Conservation (phyloP, 352 stramenopile species). For the Globisporangium canariense region DNA sequence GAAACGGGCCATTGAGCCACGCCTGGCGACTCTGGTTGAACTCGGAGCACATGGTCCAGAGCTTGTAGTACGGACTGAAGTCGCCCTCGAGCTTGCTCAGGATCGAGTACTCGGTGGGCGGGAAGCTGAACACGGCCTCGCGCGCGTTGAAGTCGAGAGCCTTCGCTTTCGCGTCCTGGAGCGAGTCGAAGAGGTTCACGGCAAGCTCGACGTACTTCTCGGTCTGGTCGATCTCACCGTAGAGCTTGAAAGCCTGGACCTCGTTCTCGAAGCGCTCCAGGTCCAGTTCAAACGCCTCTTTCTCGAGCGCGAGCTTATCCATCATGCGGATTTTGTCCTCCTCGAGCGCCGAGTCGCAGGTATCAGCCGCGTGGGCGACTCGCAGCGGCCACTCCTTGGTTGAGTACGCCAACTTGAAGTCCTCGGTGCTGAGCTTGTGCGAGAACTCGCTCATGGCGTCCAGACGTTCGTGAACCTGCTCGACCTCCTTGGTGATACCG, state of each 20-base stretch:
- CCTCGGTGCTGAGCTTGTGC: slow-evolving; percentile 83
- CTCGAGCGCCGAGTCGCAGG: slow-evolving; percentile 86
- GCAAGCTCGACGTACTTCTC: slow-evolving; percentile 90
- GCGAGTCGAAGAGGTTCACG: slow-evolving; percentile 82
- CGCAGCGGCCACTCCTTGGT: slow-evolving; percentile 88
- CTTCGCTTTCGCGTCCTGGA: slow-evolving; percentile 90
- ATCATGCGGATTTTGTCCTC: slow-evolving; percentile 94
- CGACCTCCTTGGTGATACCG: slow-evolving; percentile 74
- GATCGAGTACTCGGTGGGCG: slow-evolving; percentile 89
- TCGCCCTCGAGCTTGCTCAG: slow-evolving; percentile 82
- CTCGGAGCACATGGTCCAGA: slow-evolving; percentile 95
- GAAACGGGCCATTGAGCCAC: slow-evolving; percentile 91
- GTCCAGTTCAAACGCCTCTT: slow-evolving; percentile 83
- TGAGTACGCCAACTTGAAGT: slow-evolving; percentile 86
- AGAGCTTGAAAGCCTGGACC: slow-evolving; percentile 82
- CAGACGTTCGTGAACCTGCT: slow-evolving; percentile 68
- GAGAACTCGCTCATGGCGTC: slow-evolving; percentile 78
- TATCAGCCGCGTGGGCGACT: slow-evolving; percentile 75
- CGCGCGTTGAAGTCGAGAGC: slow-evolving; percentile 91
- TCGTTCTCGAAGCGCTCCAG: slow-evolving; percentile 89
- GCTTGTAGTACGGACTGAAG: slow-evolving; percentile 90
- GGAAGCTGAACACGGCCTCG: slow-evolving; percentile 92
- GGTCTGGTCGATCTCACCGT: slow-evolving; percentile 86
- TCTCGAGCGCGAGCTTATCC: slow-evolving; percentile 90
- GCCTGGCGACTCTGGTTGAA: slow-evolving; percentile 90